Percentiles rank a stretch among this genome's conserved stretches.
phyloP scores from a whole-genome alignment of 495 filamentous ascomycete species.

The Baudoinia panamericana region DNA sequence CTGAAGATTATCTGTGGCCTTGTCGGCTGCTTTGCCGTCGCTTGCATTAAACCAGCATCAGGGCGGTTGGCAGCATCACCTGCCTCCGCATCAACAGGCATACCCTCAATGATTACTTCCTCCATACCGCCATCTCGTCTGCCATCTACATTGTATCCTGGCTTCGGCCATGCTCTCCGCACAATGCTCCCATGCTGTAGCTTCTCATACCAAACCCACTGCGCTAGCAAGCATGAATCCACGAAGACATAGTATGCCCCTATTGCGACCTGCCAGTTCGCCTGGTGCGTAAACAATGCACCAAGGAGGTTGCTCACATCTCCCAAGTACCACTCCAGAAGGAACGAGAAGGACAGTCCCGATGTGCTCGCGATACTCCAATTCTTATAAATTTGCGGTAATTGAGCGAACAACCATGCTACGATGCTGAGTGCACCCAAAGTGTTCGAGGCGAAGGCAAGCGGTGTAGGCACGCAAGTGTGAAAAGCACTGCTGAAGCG shows the following conservation, averaged over 20 bases:
- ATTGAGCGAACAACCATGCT: conserved; percentile 66
- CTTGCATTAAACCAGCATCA: no score
- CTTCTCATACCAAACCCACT: conserved; percentile 58
- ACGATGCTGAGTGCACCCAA: conserved; percentile 52
- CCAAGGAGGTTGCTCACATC: conserved; percentile 58
- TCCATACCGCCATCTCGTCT: conserved; percentile 12
- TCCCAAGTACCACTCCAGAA: conserved; percentile 56
- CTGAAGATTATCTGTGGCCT: conserved; percentile 17
- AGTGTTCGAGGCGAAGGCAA: conserved; percentile 52
- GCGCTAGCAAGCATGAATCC: conserved; percentile 46
- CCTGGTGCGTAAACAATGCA: conserved; percentile 52
- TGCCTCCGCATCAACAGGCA: conserved; percentile 5
- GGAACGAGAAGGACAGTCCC: conserved; percentile 54
- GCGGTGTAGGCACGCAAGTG: conserved; percentile 53
- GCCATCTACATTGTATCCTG: conserved; percentile 15
- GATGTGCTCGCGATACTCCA: conserved; percentile 51
- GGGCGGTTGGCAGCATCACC: no score
- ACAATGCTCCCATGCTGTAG: conserved; percentile 33
- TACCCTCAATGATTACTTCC: conserved; percentile 12
- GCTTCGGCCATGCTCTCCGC: conserved; percentile 18
- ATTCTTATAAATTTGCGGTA: conserved; percentile 65
- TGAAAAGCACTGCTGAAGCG: conserved; percentile 47
- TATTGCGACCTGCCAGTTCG: conserved; percentile 56
- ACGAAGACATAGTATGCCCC: conserved; percentile 58
- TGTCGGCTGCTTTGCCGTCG: conserved; percentile 5